Conservation (phyloP, 208 protist genomes). For the Acanthamoeba divionensis region DNA sequence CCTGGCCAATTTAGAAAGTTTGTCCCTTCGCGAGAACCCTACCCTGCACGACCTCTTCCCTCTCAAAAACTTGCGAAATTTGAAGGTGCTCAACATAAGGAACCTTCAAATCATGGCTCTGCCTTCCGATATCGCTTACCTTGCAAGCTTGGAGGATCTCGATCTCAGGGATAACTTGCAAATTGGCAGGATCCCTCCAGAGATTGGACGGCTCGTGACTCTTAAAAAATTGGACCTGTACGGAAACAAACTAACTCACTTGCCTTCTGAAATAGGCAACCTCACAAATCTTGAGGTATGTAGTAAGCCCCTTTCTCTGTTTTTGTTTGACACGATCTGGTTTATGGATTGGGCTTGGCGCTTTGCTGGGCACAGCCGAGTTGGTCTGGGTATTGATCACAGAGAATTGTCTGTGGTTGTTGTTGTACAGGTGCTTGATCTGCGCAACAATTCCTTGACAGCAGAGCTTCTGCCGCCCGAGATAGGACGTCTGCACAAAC, state of each 20-base stretch:
- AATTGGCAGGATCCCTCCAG: constrained; percentile 62
- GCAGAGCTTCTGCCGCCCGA: constrained; percentile 32
- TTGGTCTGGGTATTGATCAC: not conserved
- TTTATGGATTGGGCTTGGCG: not conserved
- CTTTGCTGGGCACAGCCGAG: not conserved
- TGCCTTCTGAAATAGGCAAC: constrained; percentile 64
- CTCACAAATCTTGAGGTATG: constrained; percentile 50
- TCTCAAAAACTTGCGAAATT: constrained; percentile 52
- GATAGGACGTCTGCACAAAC: constrained; percentile 5
- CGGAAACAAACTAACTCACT: constrained; percentile 55
- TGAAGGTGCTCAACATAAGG: constrained; percentile 61
- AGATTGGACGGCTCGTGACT: constrained; percentile 66
- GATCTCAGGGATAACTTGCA: constrained; percentile 73
- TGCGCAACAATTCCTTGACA: constrained; percentile 40
- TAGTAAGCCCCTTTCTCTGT: not conserved
- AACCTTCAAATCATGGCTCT: constrained; percentile 65
- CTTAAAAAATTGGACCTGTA: constrained; percentile 63
- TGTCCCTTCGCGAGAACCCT: constrained; percentile 71
- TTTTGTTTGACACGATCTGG: not conserved
- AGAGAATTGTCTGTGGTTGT: not conserved
- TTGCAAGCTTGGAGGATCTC: constrained; percentile 62
- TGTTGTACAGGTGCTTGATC: not conserved
- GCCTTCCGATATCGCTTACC: constrained; percentile 52
- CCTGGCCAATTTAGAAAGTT: constrained; percentile 50
- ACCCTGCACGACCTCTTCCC: constrained; percentile 63